Base-by-base conservation (phyloP, 371 early-diverging fungal species). In the Mucor plumbeus region DNA sequence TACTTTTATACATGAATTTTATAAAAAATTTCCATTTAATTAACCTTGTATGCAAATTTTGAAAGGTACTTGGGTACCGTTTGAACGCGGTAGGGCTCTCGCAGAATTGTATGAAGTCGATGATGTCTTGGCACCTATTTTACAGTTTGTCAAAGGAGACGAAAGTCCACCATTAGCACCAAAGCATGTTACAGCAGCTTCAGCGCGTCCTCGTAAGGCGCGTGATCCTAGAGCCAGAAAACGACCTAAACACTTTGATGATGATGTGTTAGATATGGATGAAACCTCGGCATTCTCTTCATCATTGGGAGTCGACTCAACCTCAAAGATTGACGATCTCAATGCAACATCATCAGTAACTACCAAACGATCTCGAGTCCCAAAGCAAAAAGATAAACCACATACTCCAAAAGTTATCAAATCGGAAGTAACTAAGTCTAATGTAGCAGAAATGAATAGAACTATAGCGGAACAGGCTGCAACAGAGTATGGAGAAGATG, bases 31-130 rank as follows among this genome's bases (percentile, higher is more conserved):
- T 19, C 6, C 34, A 17, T 15, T 26, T 36, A 3, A 26, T 26
- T 26, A 26, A 26, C 3, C 3, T 5, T 26, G 15, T 53, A 1
- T 57, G 36, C 7, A 57, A 56, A 21, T 21, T 14, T 31, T 53
- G 4, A 54, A 75, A 87, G 87, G 87, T 15, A 87, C 87, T 53
- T 87, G 87, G 95, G 88, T 97, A 7, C 97, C 97, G 0, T 92
- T 91, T 70, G 88, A 88, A 19, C 85, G 94, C 7, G 96, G 93
- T 8, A 83, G 91, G 19, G 81, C 86, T 56, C 75, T 97, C 1
- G 91, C 91, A 21, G 53, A 77, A 57, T 73, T 75, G 10, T 85
- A 83, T 59, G 65, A 74, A 38, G 85, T 85, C 10, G 65, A 76
- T 58, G 47, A 69, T 13, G 33, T 38, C 3, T 19, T 65, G 15